Evolutionary conservation across 805 yeast genomes (phyloP).

Genomic region (Hanseniaspora nectarophila): DNA sequence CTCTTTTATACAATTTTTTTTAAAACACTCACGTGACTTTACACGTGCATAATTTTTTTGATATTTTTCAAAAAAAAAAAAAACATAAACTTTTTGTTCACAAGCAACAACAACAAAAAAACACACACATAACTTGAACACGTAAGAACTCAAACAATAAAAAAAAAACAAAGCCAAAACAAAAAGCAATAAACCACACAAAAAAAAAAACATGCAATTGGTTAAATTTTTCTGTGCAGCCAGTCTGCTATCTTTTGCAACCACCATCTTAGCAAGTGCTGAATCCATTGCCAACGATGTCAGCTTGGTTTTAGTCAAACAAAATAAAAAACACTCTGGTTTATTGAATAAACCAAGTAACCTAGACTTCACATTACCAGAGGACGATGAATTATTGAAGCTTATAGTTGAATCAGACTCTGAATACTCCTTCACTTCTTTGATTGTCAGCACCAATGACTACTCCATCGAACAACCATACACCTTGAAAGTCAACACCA

Average conservation of each 20-base stretch:
- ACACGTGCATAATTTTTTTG: no score
- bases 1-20: no score
- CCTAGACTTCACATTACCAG: conserved; percentile 9
- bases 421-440: conserved; percentile 1
- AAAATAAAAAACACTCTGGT: conserved; percentile 4
- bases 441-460: background rate
- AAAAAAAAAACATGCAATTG: background rate
- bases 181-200: background rate
- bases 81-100: no score
- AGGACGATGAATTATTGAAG: conserved; percentile 12
- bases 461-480: conserved; percentile 12
- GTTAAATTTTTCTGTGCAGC: background rate
- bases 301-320: conserved; percentile 8
- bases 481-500: background rate
- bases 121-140: background rate
- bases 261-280: background rate
- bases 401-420: conserved; percentile 8
- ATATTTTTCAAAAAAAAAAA: no score
- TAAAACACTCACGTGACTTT: no score
- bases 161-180: no score
- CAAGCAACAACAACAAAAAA: background rate
- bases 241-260: background rate
- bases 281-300: conserved; percentile 1
- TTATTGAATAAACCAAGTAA: background rate
- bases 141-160: no score